Base-by-base conservation (phyloP, 2,329 filamentous ascomycete species). In the Hypoxylon sp. region DNA sequence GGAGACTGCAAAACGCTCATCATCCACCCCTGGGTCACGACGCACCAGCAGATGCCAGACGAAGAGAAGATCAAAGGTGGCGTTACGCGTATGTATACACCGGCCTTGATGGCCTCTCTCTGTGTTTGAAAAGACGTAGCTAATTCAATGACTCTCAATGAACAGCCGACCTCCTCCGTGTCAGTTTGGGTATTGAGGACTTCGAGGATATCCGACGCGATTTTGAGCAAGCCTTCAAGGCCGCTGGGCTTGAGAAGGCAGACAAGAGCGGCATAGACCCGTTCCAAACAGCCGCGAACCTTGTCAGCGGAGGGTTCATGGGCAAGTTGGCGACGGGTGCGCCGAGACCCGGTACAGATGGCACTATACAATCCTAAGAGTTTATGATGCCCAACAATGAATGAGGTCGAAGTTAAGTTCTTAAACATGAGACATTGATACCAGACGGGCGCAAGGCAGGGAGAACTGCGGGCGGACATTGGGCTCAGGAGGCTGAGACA, bases 151-250 rank as follows among this genome's bases (percentile, higher is more conserved):
- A 44, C 13, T 53, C 24, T 61, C 42, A 42, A 56, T 44, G 29
- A 79, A 69, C 24, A 62, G 75, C 74, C 80, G 90, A 92, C 75
- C 85, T 87, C 27, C 90, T 92, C 74, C 87, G 90, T 62, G 89
- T 92, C 72, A 91, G 89, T 0, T 89, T 92, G 60, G 90, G 90
- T 57, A 92, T 88, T 6, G 91, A 92, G 78, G 89, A 91, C 74
- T 91, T 92, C 70, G 89, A 91, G 78, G 91, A 93, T 73, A 92
- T 93, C 75, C 89, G 89, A 73, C 85, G 85, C 32, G 91, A 92
- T 77, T 92, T 93, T 74, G 87, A 90, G 77, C 90, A 92, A 79
- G 88, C 87, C 0, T 91, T 91, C 76, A 80, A 82, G 57, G 80
- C 82, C n/a, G 79, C 77, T 10, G 74, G 72, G 17, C 72, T 79